Percentiles rank a stretch among this genome's conserved stretches.
Conservation (phyloP, 352 stramenopile genomes). For the Detonula confervacea region DNA sequence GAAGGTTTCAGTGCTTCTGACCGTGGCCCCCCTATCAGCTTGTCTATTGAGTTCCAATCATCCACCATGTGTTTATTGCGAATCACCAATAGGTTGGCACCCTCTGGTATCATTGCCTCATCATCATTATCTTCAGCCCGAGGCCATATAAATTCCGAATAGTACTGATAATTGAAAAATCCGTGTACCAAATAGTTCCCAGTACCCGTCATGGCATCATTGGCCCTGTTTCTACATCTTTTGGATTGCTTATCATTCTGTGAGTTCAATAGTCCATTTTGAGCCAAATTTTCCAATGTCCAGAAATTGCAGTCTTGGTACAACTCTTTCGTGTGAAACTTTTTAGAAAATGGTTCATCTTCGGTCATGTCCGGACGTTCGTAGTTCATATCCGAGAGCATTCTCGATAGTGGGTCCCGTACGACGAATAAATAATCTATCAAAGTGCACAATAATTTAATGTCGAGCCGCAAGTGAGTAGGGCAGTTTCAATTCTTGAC, state of each 20-base stretch:
- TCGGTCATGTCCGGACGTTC: slow-evolving; percentile 28
- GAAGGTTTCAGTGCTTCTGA: slow-evolving; percentile 18
- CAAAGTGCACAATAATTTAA: too few relatives aligned
- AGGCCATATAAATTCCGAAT: slow-evolving; percentile 25
- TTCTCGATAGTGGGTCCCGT: slow-evolving; percentile 40
- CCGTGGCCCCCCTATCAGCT: slow-evolving; percentile 31
- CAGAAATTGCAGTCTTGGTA: slow-evolving; percentile 40
- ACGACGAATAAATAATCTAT: slow-evolving; percentile 52
- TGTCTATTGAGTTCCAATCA: slow-evolving; percentile 54
- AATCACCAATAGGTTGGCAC: slow-evolving; percentile 56
- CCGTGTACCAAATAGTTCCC: slow-evolving; percentile 31
- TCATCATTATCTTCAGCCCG: slow-evolving; percentile 24
- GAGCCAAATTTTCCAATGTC: slow-evolving; percentile 41
- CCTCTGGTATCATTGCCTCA: slow-evolving; percentile 10
- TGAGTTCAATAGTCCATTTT: slow-evolving; percentile 48
- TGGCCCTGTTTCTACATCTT: slow-evolving; percentile 23
- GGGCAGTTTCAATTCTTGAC: too few relatives aligned
- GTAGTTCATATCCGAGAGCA: slow-evolving; percentile 49
- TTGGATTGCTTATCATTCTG: slow-evolving; percentile 4
- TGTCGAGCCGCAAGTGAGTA: too few relatives aligned
- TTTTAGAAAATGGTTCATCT: not conserved
- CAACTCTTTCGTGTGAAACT: slow-evolving; percentile 6
- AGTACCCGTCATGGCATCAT: slow-evolving; percentile 21
- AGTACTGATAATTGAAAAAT: slow-evolving; percentile 58
- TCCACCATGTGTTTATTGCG: slow-evolving; percentile 56